Evolutionary conservation across 371 early-diverging fungal genomes (phyloP), one percentile per base, ranked within the genome.

Genomic region (Syncephalastrum monosporum): DNA sequence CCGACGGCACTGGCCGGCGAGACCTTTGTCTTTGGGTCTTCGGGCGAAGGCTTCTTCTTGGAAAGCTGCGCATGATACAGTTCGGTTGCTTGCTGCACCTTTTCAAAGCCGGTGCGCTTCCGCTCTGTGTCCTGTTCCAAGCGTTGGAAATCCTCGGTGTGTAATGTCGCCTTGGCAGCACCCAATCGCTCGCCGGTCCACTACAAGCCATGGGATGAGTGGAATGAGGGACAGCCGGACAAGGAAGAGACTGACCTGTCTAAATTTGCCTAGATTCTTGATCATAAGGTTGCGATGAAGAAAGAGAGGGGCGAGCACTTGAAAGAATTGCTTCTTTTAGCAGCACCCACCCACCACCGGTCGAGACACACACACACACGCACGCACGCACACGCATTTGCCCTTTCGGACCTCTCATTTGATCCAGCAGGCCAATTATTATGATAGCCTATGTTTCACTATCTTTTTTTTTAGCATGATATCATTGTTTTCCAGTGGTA

Each of bases 211-310:
- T 33, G 25, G 27, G 12, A 10, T 42, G 24, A 47, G 27, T 15
- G 44, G 33, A 53, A 56, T 12, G 47, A 10, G 27, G 44, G 25
- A 25, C 8, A 14, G 16, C 41, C 42, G 25, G 5, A 16, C 17
- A 57, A 24, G 8, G 8, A 3, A 42, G 47, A 45, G 43, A 21
- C 10, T 57, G 65, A 83, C 86, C 83, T 87, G 89, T 57, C 82
- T 84, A 43, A 87, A 64, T 68, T 89, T 86, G 25, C 86, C 86
- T 51, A 87, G 71, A 64, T 87, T 89, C 63, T 89, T 89, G 53
- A 77, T 82, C 82, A 82, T 82, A 44, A 23, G 24, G 44, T 8
- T 27, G 47, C 6, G 46, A 53, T 46, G n/a, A 19, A 48, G 62
- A 57, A 57, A 46, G 27, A 55, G 42, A 49, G 47, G 25, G 13